Conservation (phyloP, 495 filamentous ascomycete species). For the Paragyromitra xinjiangensis region DNA sequence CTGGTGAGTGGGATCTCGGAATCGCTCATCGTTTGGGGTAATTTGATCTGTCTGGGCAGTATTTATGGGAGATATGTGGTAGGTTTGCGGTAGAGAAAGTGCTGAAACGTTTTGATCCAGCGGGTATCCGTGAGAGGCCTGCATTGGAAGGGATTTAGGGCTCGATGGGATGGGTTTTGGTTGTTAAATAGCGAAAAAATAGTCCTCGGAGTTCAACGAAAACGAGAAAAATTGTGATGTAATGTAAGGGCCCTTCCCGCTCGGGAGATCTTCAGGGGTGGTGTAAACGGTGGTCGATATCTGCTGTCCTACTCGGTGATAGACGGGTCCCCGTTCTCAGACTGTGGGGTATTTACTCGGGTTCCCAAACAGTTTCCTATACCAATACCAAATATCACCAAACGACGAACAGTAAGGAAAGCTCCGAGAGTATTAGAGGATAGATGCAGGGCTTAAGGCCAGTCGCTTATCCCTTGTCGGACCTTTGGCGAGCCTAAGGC, state of each 20-base stretch:
- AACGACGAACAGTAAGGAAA: neutral
- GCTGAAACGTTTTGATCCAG: neutral
- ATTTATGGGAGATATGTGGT: neutral
- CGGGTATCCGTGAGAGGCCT: conserved; percentile 4
- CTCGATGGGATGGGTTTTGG: neutral
- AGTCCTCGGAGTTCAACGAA: neutral
- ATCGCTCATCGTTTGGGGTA: conserved; percentile 19
- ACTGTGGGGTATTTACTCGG: conserved; percentile 14
- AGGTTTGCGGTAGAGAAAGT: neutral
- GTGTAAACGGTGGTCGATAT: conserved; percentile 1
- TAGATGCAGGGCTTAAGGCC: conserved; percentile 6
- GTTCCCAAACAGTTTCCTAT: conserved; percentile 6
- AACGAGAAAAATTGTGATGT: conserved; percentile 15
- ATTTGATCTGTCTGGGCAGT: neutral
- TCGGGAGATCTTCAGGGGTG: conserved; percentile 19
- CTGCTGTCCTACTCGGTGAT: conserved; percentile 17
- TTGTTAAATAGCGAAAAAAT: conserved; percentile 1
- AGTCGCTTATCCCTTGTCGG: conserved; percentile 9
- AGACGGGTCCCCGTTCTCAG: neutral
- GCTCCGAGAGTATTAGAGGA: conserved; percentile 3
- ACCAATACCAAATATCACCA: neutral
- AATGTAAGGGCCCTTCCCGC: conserved; percentile 13
- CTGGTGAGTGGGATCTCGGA: conserved; percentile 20
- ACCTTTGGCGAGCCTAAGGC: conserved; percentile 1
- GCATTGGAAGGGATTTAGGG: conserved; percentile 12